Conservation (phyloP, 345 rosid species). For the Rhodamnia rubescens region DNA sequence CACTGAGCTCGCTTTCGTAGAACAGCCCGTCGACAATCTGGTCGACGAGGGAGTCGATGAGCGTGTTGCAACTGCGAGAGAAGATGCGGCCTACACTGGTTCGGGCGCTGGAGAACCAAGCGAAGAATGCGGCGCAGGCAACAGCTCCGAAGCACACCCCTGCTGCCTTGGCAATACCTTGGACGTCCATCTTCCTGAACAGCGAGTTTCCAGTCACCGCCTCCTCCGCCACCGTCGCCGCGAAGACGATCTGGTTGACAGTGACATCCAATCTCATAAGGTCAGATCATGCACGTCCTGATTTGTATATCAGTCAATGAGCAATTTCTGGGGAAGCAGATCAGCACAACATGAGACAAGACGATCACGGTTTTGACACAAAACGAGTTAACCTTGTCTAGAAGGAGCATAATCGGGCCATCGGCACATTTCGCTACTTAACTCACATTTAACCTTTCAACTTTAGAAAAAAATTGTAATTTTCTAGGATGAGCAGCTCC, state of each 20-base stretch:
- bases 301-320: neutral
- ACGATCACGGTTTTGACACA: neutral
- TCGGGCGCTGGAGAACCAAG: slow-evolving; percentile 74
- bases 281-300: neutral
- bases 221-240: slow-evolving; percentile 61
- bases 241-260: slow-evolving; percentile 59
- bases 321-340: neutral
- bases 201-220: slow-evolving; percentile 69
- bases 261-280: neutral
- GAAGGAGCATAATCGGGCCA: neutral
- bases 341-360: neutral
- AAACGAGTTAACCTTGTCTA: neutral
- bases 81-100: slow-evolving; percentile 63
- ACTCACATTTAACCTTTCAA: neutral
- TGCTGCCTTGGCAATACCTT: slow-evolving; percentile 54
- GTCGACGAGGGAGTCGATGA: slow-evolving; percentile 77
- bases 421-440: neutral
- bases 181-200: slow-evolving; percentile 67
- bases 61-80: slow-evolving; percentile 54
- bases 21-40: slow-evolving; percentile 89
- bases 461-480: neutral
- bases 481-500: neutral
- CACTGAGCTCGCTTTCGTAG: slow-evolving; percentile 47
- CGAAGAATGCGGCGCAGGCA: slow-evolving; percentile 55
- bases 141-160: slow-evolving; percentile 68